phyloP scores from a whole-genome alignment of 2,329 filamentous ascomycete species.

The Thelonectria blattea region DNA sequence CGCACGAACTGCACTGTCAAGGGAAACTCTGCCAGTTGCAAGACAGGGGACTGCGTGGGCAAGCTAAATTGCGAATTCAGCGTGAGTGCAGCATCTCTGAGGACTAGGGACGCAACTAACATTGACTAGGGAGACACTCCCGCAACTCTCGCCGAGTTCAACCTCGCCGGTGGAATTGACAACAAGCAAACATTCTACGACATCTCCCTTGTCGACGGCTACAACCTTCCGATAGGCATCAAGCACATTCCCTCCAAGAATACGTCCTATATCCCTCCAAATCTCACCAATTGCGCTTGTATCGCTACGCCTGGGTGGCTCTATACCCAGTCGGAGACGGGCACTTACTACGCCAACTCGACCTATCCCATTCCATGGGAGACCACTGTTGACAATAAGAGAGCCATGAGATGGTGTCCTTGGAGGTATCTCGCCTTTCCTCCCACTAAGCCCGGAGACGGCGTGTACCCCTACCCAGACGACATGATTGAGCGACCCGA shows the following conservation, averaged over 20 bases:
- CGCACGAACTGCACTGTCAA: slow-evolving; percentile 84
- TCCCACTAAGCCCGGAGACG: slow-evolving; percentile 73
- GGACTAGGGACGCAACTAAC: slow-evolving; percentile 10
- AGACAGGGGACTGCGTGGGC: slow-evolving; percentile 78
- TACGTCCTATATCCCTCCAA: slow-evolving; percentile 71
- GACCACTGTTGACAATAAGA: slow-evolving; percentile 58
- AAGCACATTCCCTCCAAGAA: slow-evolving; percentile 66
- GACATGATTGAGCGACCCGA: slow-evolving; percentile 71
- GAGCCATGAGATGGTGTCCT: slow-evolving; percentile 76
- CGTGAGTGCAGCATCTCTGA: slow-evolving; percentile 53
- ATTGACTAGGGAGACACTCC: slow-evolving; percentile 69
- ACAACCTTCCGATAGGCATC: slow-evolving; percentile 76
- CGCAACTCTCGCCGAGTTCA: slow-evolving; percentile 82
- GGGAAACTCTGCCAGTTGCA: slow-evolving; percentile 69
- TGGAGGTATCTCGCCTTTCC: slow-evolving; percentile 75
- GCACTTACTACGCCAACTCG: slow-evolving; percentile 66
- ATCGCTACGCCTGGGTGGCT: slow-evolving; percentile 72
- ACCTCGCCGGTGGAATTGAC: slow-evolving; percentile 68
- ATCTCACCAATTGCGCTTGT: slow-evolving; percentile 77
- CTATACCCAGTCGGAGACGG: slow-evolving; percentile 58
- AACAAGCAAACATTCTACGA: slow-evolving; percentile 78
- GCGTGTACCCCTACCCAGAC: slow-evolving; percentile 82
- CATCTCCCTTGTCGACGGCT: slow-evolving; percentile 84
- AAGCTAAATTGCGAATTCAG: slow-evolving; percentile 71
- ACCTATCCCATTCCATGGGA: slow-evolving; percentile 74